phyloP scores from a whole-genome alignment of 352 stramenopile genomes.

The Phytophthora palmivora region DNA sequence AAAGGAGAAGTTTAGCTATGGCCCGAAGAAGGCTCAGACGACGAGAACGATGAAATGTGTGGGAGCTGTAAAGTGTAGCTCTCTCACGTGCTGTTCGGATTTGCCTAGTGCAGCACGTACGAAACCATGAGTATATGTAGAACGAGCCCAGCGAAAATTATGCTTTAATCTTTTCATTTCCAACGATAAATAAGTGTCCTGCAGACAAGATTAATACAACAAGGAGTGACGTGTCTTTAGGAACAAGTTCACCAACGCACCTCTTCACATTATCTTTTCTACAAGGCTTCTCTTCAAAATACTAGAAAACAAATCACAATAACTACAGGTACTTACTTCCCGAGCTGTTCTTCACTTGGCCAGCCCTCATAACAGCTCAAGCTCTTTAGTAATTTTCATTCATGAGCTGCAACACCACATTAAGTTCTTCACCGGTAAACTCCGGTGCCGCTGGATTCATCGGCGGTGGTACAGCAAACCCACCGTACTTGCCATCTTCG shows the following conservation, averaged over 20 bases:
- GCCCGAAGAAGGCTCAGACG: conserved; percentile 17
- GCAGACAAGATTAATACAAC: conserved; percentile 15
- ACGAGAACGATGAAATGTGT: conserved; percentile 41
- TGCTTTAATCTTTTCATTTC: too few relatives aligned
- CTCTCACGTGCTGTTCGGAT: conserved; percentile 8
- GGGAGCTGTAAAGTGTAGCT: conserved; percentile 37
- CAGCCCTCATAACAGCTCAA: neutral
- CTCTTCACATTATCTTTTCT: conserved; percentile 21
- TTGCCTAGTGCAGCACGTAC: neutral
- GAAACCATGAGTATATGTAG: conserved; percentile 20
- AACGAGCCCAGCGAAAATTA: too few relatives aligned
- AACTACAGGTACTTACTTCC: conserved; percentile 15
- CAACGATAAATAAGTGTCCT: conserved; percentile 23
- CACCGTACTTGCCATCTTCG: conserved; percentile 51
- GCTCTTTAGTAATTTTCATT: conserved; percentile 66
- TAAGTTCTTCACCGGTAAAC: conserved; percentile 82
- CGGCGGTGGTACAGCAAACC: conserved; percentile 58
- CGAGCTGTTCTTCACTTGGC: neutral
- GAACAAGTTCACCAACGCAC: conserved; percentile 12
- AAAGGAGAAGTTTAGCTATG: conserved; percentile 32
- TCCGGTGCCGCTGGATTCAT: conserved; percentile 77
- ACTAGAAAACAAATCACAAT: conserved; percentile 34
- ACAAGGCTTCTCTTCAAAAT: conserved; percentile 23
- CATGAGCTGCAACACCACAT: conserved; percentile 82
- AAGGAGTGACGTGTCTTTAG: conserved; percentile 10